phyloP scores from a whole-genome alignment of 2,329 filamentous ascomycete species.

The Botrytis squamosa region DNA sequence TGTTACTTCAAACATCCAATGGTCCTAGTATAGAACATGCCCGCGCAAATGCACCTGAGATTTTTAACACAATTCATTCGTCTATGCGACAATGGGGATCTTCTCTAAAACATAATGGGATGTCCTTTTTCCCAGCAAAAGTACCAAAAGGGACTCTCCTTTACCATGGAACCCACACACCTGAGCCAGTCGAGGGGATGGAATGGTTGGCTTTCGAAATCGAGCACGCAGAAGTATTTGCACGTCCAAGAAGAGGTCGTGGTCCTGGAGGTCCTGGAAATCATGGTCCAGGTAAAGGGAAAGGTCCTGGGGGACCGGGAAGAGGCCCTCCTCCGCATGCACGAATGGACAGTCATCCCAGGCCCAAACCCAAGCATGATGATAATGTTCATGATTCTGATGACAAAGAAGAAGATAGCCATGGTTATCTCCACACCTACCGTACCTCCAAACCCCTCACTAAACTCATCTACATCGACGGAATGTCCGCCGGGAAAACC shows the following conservation, averaged over 20 bases:
- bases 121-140: conserved; percentile 66
- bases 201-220: conserved; percentile 78
- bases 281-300: conserved; percentile 12
- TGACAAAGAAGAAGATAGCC: conserved; percentile 6
- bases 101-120: conserved; percentile 71
- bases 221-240: conserved; percentile 69
- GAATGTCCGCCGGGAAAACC: conserved; percentile 66
- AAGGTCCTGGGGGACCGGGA: conserved; percentile 3
- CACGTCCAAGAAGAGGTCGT: conserved; percentile 36
- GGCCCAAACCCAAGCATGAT: background rate
- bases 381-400: background rate
- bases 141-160: conserved; percentile 64
- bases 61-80: conserved; percentile 72
- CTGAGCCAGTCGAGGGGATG: conserved; percentile 49
- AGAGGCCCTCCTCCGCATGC: conserved; percentile 19
- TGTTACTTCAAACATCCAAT: background rate
- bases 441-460: conserved; percentile 55
- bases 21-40: conserved; percentile 22
- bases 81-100: conserved; percentile 74
- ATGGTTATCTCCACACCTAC: conserved; percentile 68
- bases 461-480: conserved; percentile 66
- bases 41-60: conserved; percentile 54
- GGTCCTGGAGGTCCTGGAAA: conserved; percentile 22
- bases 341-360: background rate
- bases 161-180: conserved; percentile 60